Evolutionary conservation across 2,329 filamentous ascomycete species (phyloP).

Genomic region (Corniculantispora saksenae): DNA sequence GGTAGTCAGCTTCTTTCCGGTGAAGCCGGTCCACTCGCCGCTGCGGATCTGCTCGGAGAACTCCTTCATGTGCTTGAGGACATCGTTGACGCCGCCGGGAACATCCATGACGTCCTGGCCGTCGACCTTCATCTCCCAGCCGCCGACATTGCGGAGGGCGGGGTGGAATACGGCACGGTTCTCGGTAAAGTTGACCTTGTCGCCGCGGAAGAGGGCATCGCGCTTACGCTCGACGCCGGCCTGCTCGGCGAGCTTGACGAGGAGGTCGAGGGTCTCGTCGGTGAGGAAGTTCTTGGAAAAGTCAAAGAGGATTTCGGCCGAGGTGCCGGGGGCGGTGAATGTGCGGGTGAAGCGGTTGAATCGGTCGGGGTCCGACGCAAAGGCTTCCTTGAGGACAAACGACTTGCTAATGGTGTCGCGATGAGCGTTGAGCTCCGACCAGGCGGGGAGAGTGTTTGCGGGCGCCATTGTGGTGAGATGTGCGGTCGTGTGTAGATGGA

Average conservation of each 20-base stretch:
- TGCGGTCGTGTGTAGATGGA: not conserved
- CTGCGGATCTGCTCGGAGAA: constrained; percentile 94
- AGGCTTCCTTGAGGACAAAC: constrained; percentile 91
- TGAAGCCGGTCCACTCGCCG: constrained; percentile 95
- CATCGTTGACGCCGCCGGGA: constrained; percentile 83
- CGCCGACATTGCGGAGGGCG: constrained; percentile 86
- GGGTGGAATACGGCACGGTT: constrained; percentile 93
- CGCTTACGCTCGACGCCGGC: constrained; percentile 89
- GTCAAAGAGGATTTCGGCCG: constrained; percentile 92
- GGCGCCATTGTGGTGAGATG: constrained; percentile 64
- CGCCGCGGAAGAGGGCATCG: constrained; percentile 95
- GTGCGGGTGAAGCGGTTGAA: constrained; percentile 88
- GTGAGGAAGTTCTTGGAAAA: constrained; percentile 99
- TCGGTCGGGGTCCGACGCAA: constrained; percentile 81
- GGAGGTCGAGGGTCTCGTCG: constrained; percentile 83
- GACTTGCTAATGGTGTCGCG: constrained; percentile 83
- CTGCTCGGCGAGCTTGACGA: constrained; percentile 89
- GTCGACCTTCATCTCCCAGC: constrained; percentile 80
- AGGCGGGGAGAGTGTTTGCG: constrained; percentile 81
- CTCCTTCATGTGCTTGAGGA: constrained; percentile 96
- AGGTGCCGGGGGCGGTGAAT: constrained; percentile 78
- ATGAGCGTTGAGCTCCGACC: constrained; percentile 88
- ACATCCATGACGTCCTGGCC: constrained; percentile 90
- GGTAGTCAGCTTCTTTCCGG: constrained; percentile 94
- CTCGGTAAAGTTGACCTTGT: constrained; percentile 99